Evolutionary conservation across 257 asterid species (phyloP), one percentile per base, ranked within the genome.

Genomic region (Ehretia macrophylla): DNA sequence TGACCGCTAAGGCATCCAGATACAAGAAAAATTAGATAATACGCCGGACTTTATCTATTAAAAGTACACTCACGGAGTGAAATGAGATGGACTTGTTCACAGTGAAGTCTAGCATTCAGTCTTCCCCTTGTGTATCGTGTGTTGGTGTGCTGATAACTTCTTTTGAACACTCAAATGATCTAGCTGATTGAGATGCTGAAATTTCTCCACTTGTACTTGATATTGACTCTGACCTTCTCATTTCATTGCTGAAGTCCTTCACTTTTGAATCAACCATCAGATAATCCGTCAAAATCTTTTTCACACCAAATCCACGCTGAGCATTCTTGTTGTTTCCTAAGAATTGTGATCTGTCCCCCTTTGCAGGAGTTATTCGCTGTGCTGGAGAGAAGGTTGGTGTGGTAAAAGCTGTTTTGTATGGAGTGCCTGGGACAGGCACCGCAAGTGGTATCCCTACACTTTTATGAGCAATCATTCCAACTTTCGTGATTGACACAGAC

Each of bases 231-330:
- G 83, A 72, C 64, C 79, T 67, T 60, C 56, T 59, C 1, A 66
- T 63, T 37, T 53, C 64, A 68, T 46, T 62, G 60, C 72, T 57
- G 21, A 12, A 8, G 0, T 72, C 85, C 67, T 78, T 78, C 55
- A 74, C 79, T 61, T 84, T 82, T 10, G 82, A 63, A 50, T 82
- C 83, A 1, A 66, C 47, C 20, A 79, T 81, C 77, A 82, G 54
- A 70, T 84, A 82, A 64, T 86, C 92, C n/a, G 95, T 82, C 81
- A 86, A 63, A 4, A 86, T 79, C 70, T 80, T 79, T 72, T 79
- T 86, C 75, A 79, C 87, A 0, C 91, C 89, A n/a, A 81, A 74
- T 32, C 84, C 89, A 1, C 76, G 79, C 48, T 65, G 70, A 45
- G 79, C 53, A 45, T 68, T 59, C 17, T 70, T 83, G 60, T 51